A percentile compares a stretch with the other conserved stretches of the same genome.
These are phyloP conservation scores for Sedum album DNA, from an alignment of 164 flowering plant species.

Conservation along the genomic window DNA sequence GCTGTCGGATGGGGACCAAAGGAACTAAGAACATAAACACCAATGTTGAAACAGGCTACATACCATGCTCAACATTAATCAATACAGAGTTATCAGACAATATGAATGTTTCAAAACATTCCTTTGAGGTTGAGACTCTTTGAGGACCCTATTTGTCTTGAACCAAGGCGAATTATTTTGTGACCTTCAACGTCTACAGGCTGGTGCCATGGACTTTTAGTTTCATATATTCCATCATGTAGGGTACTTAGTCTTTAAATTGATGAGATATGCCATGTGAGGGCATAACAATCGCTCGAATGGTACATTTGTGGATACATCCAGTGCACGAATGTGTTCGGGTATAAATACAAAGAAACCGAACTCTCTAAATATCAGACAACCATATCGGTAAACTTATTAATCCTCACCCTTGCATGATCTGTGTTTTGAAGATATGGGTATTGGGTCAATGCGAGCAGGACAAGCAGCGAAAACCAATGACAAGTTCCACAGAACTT, in stretches of 20 bases:
- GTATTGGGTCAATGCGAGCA: not conserved
- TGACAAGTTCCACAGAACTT: not conserved
- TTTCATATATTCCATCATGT: not conserved
- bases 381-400: not conserved
- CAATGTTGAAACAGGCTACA: not conserved
- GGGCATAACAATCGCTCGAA: not conserved
- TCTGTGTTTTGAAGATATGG: not conserved
- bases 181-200: not conserved
- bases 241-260: not conserved
- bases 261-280: not conserved
- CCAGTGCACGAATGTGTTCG: not conserved
- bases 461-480: not conserved
- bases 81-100: not conserved
- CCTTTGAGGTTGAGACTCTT: not conserved
- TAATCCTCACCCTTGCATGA: not conserved
- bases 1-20: constrained; percentile 5
- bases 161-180: not conserved
- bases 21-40: not conserved
- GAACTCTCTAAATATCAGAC: not conserved
- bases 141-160: not conserved
- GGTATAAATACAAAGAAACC: constrained; percentile 1
- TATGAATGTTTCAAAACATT: not conserved
- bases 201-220: not conserved
- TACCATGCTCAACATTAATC: not conserved
- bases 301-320: not conserved